A percentile compares a stretch with the other conserved stretches of the same genome.
These are phyloP conservation scores for Aspergillus pseudoviridinutans DNA, from an alignment of 2,329 filamentous ascomycete species.

Conservation along the genomic window DNA sequence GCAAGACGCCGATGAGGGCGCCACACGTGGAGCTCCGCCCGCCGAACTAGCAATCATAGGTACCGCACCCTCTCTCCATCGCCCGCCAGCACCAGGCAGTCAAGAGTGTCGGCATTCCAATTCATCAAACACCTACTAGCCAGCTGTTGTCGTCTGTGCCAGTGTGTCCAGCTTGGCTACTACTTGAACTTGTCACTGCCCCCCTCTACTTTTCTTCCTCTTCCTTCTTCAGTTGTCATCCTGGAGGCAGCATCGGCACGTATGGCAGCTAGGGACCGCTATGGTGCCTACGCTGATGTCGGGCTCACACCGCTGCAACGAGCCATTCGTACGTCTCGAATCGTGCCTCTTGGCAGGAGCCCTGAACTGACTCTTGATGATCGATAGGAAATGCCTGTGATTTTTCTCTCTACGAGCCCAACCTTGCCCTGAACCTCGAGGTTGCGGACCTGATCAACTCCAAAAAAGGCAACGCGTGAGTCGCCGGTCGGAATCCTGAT, in stretches of 20 bases:
- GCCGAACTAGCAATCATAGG: slow-evolving; percentile 19
- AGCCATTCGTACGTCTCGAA: slow-evolving; percentile 65
- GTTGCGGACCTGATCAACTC: slow-evolving; percentile 94
- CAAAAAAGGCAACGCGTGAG: slow-evolving; percentile 86
- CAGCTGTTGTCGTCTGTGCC: not conserved
- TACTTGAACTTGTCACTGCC: not conserved
- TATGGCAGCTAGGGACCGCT: slow-evolving; percentile 92
- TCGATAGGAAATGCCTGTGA: slow-evolving; percentile 81
- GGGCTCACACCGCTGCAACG: slow-evolving; percentile 84
- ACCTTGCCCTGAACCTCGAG: slow-evolving; percentile 92
- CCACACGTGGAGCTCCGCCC: slow-evolving; percentile 22
- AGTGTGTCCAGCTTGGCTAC: not conserved
- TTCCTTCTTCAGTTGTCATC: slow-evolving; percentile 26
- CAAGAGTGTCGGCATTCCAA: not conserved
- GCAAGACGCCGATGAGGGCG: slow-evolving; percentile 9
- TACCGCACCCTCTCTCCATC: slow-evolving; percentile 13
- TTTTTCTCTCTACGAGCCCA: slow-evolving; percentile 95
- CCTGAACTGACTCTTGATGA: slow-evolving; percentile 11
- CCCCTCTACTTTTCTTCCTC: slow-evolving; percentile 1
- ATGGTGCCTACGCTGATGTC: slow-evolving; percentile 74
- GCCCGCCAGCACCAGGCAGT: not conserved
- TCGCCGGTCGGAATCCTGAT: slow-evolving; percentile 9
- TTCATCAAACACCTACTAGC: not conserved
- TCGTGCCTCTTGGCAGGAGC: not conserved
- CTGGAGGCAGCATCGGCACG: slow-evolving; percentile 96